Percentiles rank a stretch among this genome's conserved stretches.
Conservation (phyloP, 2,329 filamentous ascomycete genomes). For the Dothidotthia symphoricarpi region DNA sequence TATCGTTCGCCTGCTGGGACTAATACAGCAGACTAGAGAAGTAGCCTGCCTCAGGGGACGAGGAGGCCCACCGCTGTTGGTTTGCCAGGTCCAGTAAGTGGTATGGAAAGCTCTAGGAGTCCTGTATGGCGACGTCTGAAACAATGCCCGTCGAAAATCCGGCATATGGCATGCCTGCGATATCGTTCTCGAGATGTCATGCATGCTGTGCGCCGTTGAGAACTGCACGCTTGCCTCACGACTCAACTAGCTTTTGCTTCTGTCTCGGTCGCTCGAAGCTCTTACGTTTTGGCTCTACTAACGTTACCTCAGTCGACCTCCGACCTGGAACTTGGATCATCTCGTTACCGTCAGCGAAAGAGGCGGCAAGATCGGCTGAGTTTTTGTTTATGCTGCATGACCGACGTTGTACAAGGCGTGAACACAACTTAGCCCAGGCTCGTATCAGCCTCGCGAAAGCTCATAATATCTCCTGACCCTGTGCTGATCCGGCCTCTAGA, state of each 20-base stretch:
- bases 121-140: slow-evolving; percentile 13
- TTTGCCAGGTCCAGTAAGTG: slow-evolving; percentile 4
- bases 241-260: slow-evolving; percentile 9
- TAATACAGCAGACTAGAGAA: slow-evolving; percentile 12
- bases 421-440: slow-evolving; percentile 5
- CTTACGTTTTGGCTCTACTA: slow-evolving; percentile 19
- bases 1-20: slow-evolving; percentile 19
- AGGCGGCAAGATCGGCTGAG: slow-evolving; percentile 7
- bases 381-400: slow-evolving; percentile 11
- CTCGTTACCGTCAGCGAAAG: slow-evolving; percentile 16
- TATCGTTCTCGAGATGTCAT: slow-evolving; percentile 21
- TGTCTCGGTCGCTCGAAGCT: slow-evolving; percentile 9
- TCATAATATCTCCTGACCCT: background rate
- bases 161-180: slow-evolving; percentile 23
- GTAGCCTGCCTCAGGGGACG: slow-evolving; percentile 10
- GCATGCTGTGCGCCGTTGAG: slow-evolving; percentile 28
- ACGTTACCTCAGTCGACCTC: slow-evolving; percentile 32
- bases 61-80: slow-evolving; percentile 2
- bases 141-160: slow-evolving; percentile 8
- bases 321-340: slow-evolving; percentile 33
- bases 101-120: slow-evolving; percentile 3
- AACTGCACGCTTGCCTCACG: slow-evolving; percentile 15
- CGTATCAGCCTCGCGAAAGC: slow-evolving; percentile 15
- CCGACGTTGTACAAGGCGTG: slow-evolving; percentile 20
- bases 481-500: too few species aligned